These are phyloP conservation scores for Evernia prunastri DNA, from an alignment of 495 filamentous ascomycete species.

Conservation along the genomic window DNA sequence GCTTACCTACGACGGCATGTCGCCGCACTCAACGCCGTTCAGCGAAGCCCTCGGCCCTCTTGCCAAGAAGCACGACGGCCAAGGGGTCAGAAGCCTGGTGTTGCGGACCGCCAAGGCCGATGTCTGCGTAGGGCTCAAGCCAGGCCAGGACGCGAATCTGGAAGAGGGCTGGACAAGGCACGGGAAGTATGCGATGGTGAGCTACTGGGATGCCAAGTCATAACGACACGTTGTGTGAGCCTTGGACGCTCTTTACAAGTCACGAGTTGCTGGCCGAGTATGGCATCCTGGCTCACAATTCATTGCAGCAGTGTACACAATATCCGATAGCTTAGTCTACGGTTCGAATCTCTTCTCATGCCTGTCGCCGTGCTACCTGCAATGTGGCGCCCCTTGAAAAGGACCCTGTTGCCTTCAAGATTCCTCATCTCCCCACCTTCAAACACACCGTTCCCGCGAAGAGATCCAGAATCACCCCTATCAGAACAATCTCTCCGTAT, in stretches of 20 bases:
- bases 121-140: constrained; percentile 66
- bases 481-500: too few relatives aligned
- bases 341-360: not conserved
- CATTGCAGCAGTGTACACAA: too few relatives aligned
- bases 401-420: not conserved
- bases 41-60: constrained; percentile 80
- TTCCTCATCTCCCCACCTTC: not conserved
- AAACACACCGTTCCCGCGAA: not conserved
- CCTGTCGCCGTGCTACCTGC: not conserved
- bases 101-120: constrained; percentile 94
- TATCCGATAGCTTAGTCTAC: not conserved
- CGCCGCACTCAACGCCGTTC: constrained; percentile 84
- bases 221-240: constrained; percentile 19
- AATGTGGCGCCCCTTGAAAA: not conserved
- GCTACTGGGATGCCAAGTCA: constrained; percentile 68
- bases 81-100: constrained; percentile 71
- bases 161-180: constrained; percentile 89
- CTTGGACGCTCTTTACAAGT: not conserved
- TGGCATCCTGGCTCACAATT: too few relatives aligned
- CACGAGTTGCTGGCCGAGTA: not conserved
- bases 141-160: constrained; percentile 73
- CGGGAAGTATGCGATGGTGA: constrained; percentile 91
- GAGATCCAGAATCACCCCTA: not conserved
- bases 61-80: constrained; percentile 50
- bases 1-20: constrained; percentile 74